Base-by-base conservation (phyloP, 2,329 filamentous ascomycete species). In the Trichoderma polysporum region DNA sequence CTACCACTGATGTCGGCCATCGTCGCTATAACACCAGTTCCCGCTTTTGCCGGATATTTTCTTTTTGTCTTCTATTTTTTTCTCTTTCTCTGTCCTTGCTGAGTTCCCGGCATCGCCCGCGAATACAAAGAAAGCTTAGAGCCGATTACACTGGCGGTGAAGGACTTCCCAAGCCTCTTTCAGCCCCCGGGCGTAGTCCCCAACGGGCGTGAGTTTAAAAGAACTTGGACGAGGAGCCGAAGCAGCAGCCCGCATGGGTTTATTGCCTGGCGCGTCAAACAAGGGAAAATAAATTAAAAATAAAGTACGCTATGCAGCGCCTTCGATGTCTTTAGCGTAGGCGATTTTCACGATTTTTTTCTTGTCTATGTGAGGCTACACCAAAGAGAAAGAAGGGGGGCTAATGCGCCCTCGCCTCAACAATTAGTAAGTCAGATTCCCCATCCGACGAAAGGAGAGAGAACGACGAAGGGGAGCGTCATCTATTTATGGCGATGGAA, bases 161-260 rank as follows among this genome's bases (percentile, higher is more conserved):
- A 53, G 61, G 35, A 19, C n/a, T 15, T 50, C 54, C 63, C 53
- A 64, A 64, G n/a, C 60, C 60, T 39, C 53, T 53, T 68, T 50
- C 53, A 65, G 47, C 56, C 33, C 12, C 41, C 41, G 53, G 66
- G 61, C 37, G 49, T 35, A 41, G 35, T 58, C 22, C 45, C 45
- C 39, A 37, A 41, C 49, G 39, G 65, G 65, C 65, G 65, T 57
- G 65, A 45, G 17, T 31, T 66, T 62, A 58, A 25, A 63, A 33
- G 54, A 31, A 60, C 58, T 60, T 39, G 39, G 82, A 82, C 85
- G 84, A 72, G 70, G 62, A 74, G 81, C 83, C 75, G 81, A 77
- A 39, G 31, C 73, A 83, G 82, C 76, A 81, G 83, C 39, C 31
- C 47, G 64, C 56, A 66, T 54, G 50, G 49, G 53, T 29, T 66